A percentile compares a stretch with the other conserved stretches of the same genome.
Conservation (phyloP, 257 asterid genomes). For the Solanum pinnatisectum region DNA sequence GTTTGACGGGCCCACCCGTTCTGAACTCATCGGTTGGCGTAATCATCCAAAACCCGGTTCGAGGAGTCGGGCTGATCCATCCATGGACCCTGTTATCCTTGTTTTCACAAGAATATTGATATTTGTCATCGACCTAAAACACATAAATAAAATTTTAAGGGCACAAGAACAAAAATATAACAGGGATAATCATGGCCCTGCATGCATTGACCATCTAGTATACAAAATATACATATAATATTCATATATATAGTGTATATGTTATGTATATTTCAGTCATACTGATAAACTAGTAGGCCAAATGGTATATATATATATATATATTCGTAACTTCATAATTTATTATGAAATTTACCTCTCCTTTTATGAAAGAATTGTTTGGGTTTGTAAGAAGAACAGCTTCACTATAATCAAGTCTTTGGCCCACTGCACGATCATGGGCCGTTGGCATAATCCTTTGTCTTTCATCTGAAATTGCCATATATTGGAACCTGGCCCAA, state of each 20-base stretch:
- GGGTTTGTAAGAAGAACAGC: constrained; percentile 81
- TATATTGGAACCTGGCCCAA: constrained; percentile 54
- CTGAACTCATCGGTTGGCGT: constrained; percentile 78
- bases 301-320: too few species aligned
- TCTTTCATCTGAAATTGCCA: constrained; percentile 75
- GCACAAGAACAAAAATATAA: too few species aligned
- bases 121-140: constrained; percentile 79
- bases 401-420: constrained; percentile 59
- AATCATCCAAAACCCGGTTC: constrained; percentile 76
- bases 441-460: constrained; percentile 83
- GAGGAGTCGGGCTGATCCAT: constrained; percentile 56
- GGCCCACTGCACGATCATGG: constrained; percentile 45
- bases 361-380: constrained; percentile 38
- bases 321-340: too few species aligned
- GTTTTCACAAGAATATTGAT: constrained; percentile 77
- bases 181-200: too few species aligned
- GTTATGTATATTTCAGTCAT: too few species aligned
- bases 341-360: constrained; percentile 46
- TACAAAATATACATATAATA: background rate
- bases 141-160: too few species aligned
- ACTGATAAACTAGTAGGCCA: too few species aligned
- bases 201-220: background rate
- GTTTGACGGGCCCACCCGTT: constrained; percentile 82
- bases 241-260: too few species aligned
- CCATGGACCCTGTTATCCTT: constrained; percentile 69